Evolutionary conservation across 352 stramenopile genomes (phyloP).

Genomic region (Phytophthora colocasiae): DNA sequence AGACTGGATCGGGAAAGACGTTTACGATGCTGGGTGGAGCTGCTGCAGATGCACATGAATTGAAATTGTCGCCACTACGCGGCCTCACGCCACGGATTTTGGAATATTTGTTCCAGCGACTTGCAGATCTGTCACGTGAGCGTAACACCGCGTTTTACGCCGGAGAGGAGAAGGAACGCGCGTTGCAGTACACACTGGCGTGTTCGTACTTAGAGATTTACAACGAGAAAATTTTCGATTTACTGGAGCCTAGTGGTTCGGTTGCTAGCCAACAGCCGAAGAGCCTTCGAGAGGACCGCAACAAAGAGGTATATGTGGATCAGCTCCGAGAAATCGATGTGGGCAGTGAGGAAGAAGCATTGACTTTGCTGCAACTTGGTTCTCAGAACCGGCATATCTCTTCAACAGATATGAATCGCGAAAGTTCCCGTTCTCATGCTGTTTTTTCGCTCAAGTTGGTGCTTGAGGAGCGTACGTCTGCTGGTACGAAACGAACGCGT

Average conservation of each 20-base stretch:
- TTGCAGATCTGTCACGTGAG: conserved; percentile 53
- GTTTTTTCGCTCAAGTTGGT: conserved; percentile 97
- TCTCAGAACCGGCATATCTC: conserved; percentile 93
- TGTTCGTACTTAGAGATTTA: conserved; percentile 94
- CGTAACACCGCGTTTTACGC: conserved; percentile 46
- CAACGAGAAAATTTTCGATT: conserved; percentile 91
- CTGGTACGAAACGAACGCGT: conserved; percentile 66
- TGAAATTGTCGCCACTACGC: conserved; percentile 58
- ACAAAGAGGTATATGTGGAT: conserved; percentile 85
- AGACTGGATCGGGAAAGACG: conserved; percentile 90
- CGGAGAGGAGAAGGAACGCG: conserved; percentile 37
- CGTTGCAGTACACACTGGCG: conserved; percentile 65
- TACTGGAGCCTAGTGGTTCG: conserved; percentile 70
- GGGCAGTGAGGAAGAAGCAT: conserved; percentile 63
- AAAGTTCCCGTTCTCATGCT: conserved; percentile 96
- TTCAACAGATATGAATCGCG: conserved; percentile 97
- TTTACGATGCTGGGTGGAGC: conserved; percentile 86
- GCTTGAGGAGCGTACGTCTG: conserved; percentile 69
- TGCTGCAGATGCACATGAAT: conserved; percentile 44
- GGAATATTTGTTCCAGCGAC: conserved; percentile 76
- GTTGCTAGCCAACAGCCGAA: conserved; percentile 61
- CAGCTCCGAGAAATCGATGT: conserved; percentile 75
- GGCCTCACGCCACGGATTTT: conserved; percentile 88
- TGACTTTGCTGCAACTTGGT: conserved; percentile 79
- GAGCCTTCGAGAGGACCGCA: conserved; percentile 76